Evolutionary conservation across 1,284 basidiomycete species (phyloP).

Genomic region (Cutaneotrichosporon dermatis): DNA sequence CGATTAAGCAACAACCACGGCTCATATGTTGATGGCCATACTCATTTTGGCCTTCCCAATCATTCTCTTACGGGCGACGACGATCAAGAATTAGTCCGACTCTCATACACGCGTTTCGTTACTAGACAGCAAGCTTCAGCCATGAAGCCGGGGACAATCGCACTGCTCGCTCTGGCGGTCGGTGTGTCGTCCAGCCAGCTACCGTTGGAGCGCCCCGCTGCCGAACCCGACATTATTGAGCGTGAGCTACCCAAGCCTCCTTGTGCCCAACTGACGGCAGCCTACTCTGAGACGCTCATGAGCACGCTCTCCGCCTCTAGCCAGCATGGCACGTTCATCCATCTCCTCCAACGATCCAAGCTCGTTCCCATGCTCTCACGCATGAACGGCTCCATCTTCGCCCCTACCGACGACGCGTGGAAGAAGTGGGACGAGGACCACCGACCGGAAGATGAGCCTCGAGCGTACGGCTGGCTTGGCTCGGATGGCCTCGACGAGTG

Average conservation of each 20-base stretch:
- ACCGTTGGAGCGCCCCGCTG: neutral
- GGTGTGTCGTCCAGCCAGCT: neutral
- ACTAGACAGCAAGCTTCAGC: too few relatives aligned
- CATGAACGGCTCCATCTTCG: conserved; percentile 81
- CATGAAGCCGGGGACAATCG: neutral
- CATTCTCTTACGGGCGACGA: too few relatives aligned
- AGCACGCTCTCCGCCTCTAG: conserved; percentile 70
- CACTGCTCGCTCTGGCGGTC: neutral
- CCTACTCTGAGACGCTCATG: conserved; percentile 54
- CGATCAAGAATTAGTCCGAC: too few relatives aligned
- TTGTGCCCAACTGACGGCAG: neutral
- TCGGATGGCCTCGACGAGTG: conserved; percentile 33
- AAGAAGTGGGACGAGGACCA: conserved; percentile 43
- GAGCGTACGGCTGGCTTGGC: conserved; percentile 31
- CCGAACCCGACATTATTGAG: neutral
- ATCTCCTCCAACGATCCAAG: conserved; percentile 75
- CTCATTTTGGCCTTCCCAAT: too few relatives aligned
- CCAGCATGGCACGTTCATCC: conserved; percentile 74
- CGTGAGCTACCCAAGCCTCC: neutral
- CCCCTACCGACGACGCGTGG: conserved; percentile 90
- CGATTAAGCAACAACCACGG: too few relatives aligned
- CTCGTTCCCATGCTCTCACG: conserved; percentile 88
- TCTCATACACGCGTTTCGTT: too few relatives aligned
- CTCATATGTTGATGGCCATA: too few relatives aligned
- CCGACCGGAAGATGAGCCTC: conserved; percentile 16